Evolutionary conservation across 1,284 basidiomycete species (phyloP), one percentile per base, ranked within the genome.

Genomic region (Heliocybe sulcata): DNA sequence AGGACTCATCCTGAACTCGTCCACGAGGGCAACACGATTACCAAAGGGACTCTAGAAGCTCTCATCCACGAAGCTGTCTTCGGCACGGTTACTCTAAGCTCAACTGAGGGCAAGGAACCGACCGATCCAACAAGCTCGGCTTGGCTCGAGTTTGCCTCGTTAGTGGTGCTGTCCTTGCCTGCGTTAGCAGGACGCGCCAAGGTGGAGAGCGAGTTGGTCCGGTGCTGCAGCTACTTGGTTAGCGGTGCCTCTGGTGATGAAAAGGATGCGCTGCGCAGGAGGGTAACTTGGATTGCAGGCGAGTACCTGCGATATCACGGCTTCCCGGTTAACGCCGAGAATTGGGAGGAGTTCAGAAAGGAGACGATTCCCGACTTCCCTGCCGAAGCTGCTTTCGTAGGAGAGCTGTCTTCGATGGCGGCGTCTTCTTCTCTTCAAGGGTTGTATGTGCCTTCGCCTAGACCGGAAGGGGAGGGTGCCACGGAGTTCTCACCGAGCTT

Each of bases 1-100:
- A 74, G 74, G 50, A 83, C 79, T 2, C 90, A 92, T 70, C 90
- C 90, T 11, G 83, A 87, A 56, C 69, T 92, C 11, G 69, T 80
- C 2, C 57, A 73, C 35, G 66, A 66, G n/a, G 69, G 65, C 10
- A 76, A 72, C 3, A 67, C 61, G 16, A 73, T 89, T 27, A 72
- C 79, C 61, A 81, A 77, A 49, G 90, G 89, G 1, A 82, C 82
- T 0, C 77, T 85, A 45, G 90, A 92, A 64, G 87, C 90, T 1
- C 74, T 92, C 10, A 72, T 87, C 0, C 90, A 93, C 63, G 90
- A 92, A 68, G 71, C 81, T 4, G 82, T 90, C 11, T 92, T 92
- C 64, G 83, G 79, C n/a, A 89, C 86, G 0, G 83, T 80, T 2
- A 87, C 86, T 63, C 55, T 67, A 48, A 48, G 48, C 53, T 16